phyloP scores from a whole-genome alignment of 2,329 filamentous ascomycete species.

The Colletotrichum sp. region DNA sequence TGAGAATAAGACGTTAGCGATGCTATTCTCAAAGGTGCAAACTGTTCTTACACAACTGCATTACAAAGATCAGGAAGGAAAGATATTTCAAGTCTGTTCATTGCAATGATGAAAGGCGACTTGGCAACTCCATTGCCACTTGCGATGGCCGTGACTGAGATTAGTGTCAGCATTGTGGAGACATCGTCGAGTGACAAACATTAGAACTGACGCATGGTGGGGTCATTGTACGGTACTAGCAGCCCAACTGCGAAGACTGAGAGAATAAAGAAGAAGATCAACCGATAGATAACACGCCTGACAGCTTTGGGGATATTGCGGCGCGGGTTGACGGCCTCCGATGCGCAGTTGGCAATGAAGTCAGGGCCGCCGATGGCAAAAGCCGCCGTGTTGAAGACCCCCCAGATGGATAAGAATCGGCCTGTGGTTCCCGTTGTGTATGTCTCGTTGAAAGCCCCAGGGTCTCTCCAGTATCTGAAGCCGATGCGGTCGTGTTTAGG shows the following conservation, averaged over 20 bases:
- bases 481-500: background rate
- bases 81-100: background rate
- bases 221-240: background rate
- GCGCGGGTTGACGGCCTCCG: background rate
- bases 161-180: background rate
- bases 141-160: background rate
- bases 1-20: background rate
- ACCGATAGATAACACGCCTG: background rate
- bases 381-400: background rate
- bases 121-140: background rate
- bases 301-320: background rate
- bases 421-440: background rate
- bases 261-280: background rate
- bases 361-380: background rate
- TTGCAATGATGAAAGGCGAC: background rate
- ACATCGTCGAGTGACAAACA: background rate
- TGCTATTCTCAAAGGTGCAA: background rate
- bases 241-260: background rate
- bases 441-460: background rate
- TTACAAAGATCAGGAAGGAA: background rate
- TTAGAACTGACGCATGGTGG: background rate
- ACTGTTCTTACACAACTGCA: background rate
- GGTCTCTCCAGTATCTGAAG: background rate
- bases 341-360: background rate
- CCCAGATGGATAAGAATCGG: background rate